Percentiles rank a stretch among this genome's conserved stretches.
Conservation (phyloP, 305 asterid genomes). For the Rubia balearica region DNA sequence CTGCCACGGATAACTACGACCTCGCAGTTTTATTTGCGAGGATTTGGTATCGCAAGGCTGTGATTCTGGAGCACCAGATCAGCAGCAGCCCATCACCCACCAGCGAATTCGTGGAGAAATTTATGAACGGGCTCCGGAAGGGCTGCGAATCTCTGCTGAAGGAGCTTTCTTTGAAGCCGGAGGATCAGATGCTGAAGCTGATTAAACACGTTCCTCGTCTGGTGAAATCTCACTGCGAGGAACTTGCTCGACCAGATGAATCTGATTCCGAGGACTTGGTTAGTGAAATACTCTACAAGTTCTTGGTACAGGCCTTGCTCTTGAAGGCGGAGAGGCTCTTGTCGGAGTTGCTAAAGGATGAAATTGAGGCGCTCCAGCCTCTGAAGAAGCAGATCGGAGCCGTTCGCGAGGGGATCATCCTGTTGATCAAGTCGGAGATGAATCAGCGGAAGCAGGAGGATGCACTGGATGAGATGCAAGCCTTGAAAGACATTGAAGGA, state of each 20-base stretch:
- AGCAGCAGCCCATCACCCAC: too few species aligned
- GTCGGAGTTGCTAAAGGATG: not conserved
- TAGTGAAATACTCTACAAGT: not conserved
- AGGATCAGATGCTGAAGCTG: not conserved
- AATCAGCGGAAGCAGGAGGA: not conserved
- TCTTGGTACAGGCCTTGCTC: not conserved
- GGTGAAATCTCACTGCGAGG: not conserved
- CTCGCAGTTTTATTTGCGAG: not conserved
- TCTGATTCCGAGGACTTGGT: not conserved
- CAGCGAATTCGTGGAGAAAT: not conserved
- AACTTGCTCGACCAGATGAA: not conserved
- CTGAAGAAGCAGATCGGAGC: conserved; percentile 16
- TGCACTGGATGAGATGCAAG: not conserved
- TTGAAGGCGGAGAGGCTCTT: not conserved
- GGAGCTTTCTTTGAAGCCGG: not conserved
- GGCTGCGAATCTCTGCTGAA: not conserved
- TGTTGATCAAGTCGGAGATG: not conserved
- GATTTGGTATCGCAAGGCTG: not conserved
- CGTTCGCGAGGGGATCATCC: conserved; percentile 10
- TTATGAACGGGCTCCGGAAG: not conserved
- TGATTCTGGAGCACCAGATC: not conserved
- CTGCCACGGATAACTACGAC: not conserved
- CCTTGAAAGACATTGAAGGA: not conserved
- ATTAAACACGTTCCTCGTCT: not conserved
- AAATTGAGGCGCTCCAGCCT: not conserved